A percentile compares a stretch with the other conserved stretches of the same genome.
phyloP scores from a whole-genome alignment of 78 protist species.

The Monosiga brevicollis region DNA sequence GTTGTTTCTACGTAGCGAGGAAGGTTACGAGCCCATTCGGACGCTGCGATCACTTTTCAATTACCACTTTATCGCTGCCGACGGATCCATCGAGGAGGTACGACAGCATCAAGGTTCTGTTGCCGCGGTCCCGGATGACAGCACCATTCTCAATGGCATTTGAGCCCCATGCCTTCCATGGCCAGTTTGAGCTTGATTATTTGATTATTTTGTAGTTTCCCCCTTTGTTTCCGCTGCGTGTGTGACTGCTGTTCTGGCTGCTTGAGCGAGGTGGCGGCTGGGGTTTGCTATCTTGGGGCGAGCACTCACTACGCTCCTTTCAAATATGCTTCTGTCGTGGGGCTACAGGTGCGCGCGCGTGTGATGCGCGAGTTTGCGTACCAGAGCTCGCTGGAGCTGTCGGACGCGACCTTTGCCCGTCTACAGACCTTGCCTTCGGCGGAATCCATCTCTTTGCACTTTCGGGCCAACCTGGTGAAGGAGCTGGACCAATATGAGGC shows the following conservation, averaged over 20 bases:
- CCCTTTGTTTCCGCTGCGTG: too few species aligned
- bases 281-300: too few species aligned
- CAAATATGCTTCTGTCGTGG: too few species aligned
- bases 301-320: too few species aligned
- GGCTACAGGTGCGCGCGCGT: background rate
- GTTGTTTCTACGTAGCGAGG: background rate
- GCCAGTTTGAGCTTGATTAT: too few species aligned
- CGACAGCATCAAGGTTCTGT: too few species aligned
- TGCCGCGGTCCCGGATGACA: too few species aligned
- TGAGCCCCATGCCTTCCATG: too few species aligned
- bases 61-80: background rate
- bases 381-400: background rate
- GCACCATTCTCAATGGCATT: too few species aligned
- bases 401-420: background rate
- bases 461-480: background rate
- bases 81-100: background rate
- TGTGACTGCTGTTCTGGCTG: too few species aligned
- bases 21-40: background rate
- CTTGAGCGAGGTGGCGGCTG: too few species aligned
- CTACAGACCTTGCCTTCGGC: background rate
- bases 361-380: background rate
- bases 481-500: background rate
- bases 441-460: background rate
- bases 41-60: background rate
- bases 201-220: too few species aligned